A percentile compares a stretch with the other conserved stretches of the same genome.
Conservation (phyloP, 108 stramenopile genomes). For the Skeletonema marinoi region DNA sequence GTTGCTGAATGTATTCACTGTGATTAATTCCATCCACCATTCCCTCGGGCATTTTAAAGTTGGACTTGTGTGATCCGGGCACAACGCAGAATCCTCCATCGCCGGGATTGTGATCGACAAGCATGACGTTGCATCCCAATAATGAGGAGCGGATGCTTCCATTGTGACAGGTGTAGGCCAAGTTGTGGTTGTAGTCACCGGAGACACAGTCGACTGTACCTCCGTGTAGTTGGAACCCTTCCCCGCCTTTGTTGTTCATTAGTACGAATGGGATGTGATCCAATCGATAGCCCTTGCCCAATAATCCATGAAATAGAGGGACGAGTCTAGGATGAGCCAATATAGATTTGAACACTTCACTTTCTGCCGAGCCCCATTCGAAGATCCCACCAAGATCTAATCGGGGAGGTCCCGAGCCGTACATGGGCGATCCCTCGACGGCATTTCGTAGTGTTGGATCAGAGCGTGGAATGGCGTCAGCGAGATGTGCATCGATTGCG, state of each 20-base stretch:
- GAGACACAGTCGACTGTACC: conserved; percentile 84
- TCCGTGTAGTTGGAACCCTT: conserved; percentile 92
- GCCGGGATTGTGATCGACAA: conserved; percentile 83
- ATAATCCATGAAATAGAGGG: conserved; percentile 81
- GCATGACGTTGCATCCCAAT: conserved; percentile 83
- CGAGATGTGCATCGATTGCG: conserved; percentile 74
- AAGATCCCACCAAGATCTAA: conserved; percentile 87
- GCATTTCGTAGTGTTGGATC: conserved; percentile 78
- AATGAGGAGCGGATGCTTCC: conserved; percentile 70
- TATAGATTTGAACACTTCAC: conserved; percentile 78
- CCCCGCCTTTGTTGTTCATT: conserved; percentile 82
- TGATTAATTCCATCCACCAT: conserved; percentile 86
- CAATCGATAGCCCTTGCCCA: conserved; percentile 91
- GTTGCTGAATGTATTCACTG: conserved; percentile 81
- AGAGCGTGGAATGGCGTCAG: conserved; percentile 69
- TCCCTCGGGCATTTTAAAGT: conserved; percentile 84
- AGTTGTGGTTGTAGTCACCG: conserved; percentile 81
- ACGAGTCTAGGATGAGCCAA: conserved; percentile 86
- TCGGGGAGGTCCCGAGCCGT: conserved; percentile 78
- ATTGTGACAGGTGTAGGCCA: conserved; percentile 85
- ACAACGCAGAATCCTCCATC: conserved; percentile 94
- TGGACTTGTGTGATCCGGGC: conserved; percentile 89
- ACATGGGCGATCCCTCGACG: conserved; percentile 62
- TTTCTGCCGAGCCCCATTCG: conserved; percentile 79
- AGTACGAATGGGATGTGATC: conserved; percentile 90